Evolutionary conservation across 1,284 basidiomycete genomes (phyloP), one percentile per base, ranked within the genome.

Genomic region (Ceratobasidium sp.): DNA sequence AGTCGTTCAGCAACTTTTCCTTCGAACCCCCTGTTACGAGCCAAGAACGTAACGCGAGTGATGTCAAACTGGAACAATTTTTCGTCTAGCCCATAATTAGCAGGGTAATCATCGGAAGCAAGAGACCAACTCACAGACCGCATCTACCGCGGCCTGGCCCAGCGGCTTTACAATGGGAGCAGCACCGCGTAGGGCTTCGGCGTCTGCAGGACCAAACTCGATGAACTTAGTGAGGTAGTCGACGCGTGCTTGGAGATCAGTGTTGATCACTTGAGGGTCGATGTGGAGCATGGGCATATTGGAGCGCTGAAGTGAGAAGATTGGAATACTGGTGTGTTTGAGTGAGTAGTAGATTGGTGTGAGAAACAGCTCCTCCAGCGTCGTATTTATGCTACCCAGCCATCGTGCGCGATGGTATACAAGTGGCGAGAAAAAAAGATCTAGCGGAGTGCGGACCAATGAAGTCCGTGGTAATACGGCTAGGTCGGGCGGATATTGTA

Each of bases 41-140:
- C 47, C 20, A 72, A 38, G 58, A 74, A 71, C 3, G 58, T 35
- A 17, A 38, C 53, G 1, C 65, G 60, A 15, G 73, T 74, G 58
- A 72, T 67, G 47, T 68, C 55, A 69, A 50, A 73, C 3, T 50
- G 13, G 53, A 72, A 72, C 38, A 73, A 57, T 29, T 74, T 73
- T 29, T 49, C 38, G 62, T 74, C 69, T 70, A 29, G 40, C 17
- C 25, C 25, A 53, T 7, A 12, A 27, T 25, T 10, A 27, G 7
- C 49, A 22, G 17, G 22, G 0, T 25, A 17, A 22, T 15, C 50
- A 42, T 25, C 29, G 35, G 50, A 12, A 29, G 8, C n/a, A 25
- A 13, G 2, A 25, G n/a, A 12, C 29, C 12, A 17, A 68, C 69
- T 58, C 42, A 70, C 69, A 74, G 12, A 74, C 71, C 2, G 62